Base-by-base conservation (phyloP, 1,284 basidiomycete genomes). In the Cutaneotrichosporon sp. region DNA sequence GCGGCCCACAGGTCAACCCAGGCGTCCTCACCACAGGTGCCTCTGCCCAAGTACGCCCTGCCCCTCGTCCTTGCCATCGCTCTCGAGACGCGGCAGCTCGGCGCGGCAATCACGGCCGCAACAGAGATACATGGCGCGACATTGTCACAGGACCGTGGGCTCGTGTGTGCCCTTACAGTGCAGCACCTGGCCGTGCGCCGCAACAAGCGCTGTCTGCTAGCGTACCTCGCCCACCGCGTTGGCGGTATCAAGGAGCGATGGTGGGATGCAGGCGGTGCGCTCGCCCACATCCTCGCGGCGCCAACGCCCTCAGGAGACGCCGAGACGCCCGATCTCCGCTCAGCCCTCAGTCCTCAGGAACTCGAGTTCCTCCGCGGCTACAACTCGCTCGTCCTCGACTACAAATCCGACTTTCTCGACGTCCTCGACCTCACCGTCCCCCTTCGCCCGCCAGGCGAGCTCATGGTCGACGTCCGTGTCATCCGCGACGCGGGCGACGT, bases 171-270 rank as follows among this genome's bases (percentile, higher is more conserved):
- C 21, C 78, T 94, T 50, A 82, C 92, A 48, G 83, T 97, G 63
- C 85, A 88, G 66, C 90, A 96, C 71, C 86, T 92, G 8, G 83
- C 88, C 22, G 86, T 93, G 57, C 80, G 85, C 42, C 83, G 91
- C 60, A 96, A 97, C 79, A 94, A 96, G 72, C 86, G 94, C 14
- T 91, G 90, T 69, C 80, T 97, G 8, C 82, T 97, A 35, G 90
- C 90, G 1, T 98, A 97, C 76, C 89, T 97, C 70, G 77, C 82
- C 26, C 86, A 89, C 69, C 83, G 94, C 30, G 75, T 90, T 39
- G 86, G 90, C 65, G 84, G 84, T 53, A 82, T 97, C 51, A 82
- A 85, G 61, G 84, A 87, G 65, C 80, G 88, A 75, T 94, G 90
- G 75, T 97, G 93, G 92, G 78, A 83, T n/a, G 82, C 84, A 13